Percentiles rank a stretch among this genome's conserved stretches.
Conservation (phyloP, 768 basidiomycete species). For the Chalciporus chontae region DNA sequence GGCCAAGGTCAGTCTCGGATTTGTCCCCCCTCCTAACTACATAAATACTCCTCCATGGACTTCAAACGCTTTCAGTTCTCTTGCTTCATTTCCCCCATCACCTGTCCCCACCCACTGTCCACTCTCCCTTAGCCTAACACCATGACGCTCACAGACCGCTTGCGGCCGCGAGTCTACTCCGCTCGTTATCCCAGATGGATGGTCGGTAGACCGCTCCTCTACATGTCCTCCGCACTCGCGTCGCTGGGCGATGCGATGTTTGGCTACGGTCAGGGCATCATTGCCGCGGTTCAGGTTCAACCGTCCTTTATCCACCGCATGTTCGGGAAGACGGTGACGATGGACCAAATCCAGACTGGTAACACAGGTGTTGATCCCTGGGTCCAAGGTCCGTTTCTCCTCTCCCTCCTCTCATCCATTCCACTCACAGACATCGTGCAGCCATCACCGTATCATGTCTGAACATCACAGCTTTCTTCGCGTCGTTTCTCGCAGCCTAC, state of each 20-base stretch:
- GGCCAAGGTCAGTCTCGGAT: constrained; percentile 17
- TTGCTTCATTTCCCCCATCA: not conserved
- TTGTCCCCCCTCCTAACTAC: not conserved
- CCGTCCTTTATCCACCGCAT: constrained; percentile 48
- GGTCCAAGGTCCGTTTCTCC: constrained; percentile 37
- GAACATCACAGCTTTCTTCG: constrained; percentile 47
- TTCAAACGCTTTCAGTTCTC: not conserved
- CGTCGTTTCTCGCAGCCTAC: constrained; percentile 45
- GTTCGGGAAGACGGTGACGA: constrained; percentile 44
- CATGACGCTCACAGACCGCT: constrained; percentile 26
- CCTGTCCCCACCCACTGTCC: not conserved
- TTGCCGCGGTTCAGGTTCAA: constrained; percentile 49
- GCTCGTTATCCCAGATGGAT: constrained; percentile 52
- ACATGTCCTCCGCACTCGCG: constrained; percentile 50
- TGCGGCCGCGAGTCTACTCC: constrained; percentile 38
- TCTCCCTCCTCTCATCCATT: not conserved
- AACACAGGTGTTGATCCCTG: constrained; percentile 44
- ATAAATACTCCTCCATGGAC: constrained; percentile 21
- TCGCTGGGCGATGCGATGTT: constrained; percentile 57
- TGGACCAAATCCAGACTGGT: constrained; percentile 41
- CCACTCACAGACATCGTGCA: constrained; percentile 13
- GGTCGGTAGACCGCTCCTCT: constrained; percentile 46
- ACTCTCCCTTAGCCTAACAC: constrained; percentile 11
- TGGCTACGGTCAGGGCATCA: constrained; percentile 52
- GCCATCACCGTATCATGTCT: constrained; percentile 49